These are phyloP conservation scores for Ceratopteris richardii DNA, from an alignment of 75 land plant species.

Conservation along the genomic window DNA sequence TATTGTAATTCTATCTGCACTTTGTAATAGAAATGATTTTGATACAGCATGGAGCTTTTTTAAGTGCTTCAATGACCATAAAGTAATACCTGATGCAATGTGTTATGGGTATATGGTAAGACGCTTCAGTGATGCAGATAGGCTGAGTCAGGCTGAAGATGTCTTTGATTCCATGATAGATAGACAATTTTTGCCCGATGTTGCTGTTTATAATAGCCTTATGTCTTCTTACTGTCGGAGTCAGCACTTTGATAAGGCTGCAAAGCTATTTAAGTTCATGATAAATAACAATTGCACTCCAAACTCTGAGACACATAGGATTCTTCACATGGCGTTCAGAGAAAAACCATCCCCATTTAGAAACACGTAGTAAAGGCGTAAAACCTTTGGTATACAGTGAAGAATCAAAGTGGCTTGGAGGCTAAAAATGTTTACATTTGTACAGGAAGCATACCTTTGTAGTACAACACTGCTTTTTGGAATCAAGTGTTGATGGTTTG, in stretches of 20 bases:
- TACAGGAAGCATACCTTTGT: too few relatives aligned
- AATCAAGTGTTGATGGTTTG: too few relatives aligned
- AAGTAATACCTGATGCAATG: background rate
- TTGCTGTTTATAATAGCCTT: background rate
- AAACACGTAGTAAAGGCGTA: too few relatives aligned
- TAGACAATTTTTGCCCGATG: constrained; percentile 19
- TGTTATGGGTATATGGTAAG: constrained; percentile 13
- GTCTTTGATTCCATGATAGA: constrained; percentile 39
- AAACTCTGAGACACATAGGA: background rate
- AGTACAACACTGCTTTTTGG: too few relatives aligned
- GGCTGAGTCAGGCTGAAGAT: constrained; percentile 19
- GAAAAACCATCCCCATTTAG: too few relatives aligned
- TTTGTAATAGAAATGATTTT: constrained; percentile 8
- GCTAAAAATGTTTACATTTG: too few relatives aligned
- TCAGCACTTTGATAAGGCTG: background rate
- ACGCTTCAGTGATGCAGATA: constrained; percentile 19
- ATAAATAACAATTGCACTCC: background rate
- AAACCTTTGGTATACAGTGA: too few relatives aligned
- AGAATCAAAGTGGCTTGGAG: too few relatives aligned
- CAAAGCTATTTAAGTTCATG: background rate
- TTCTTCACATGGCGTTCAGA: too few relatives aligned
- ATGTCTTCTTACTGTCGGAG: background rate
- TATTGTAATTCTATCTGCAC: constrained; percentile 15
- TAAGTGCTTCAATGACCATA: constrained; percentile 27
- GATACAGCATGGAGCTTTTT: constrained; percentile 16